phyloP scores from a whole-genome alignment of 2,329 filamentous ascomycete species.

The Ophiostoma perfectum region DNA sequence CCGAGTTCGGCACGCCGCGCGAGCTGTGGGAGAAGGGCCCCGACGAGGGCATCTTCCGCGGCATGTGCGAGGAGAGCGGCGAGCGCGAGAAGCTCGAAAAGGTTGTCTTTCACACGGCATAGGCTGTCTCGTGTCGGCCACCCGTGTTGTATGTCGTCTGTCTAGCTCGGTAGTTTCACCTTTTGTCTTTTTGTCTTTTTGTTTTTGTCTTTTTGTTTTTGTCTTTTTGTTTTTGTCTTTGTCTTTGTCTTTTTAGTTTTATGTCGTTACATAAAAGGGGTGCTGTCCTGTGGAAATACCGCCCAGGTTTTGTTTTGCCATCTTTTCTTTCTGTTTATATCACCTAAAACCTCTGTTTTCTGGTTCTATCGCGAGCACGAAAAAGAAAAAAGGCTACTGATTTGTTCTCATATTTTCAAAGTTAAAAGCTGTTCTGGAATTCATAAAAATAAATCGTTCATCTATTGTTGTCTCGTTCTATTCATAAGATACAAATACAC shows the following conservation, averaged over 20 bases:
- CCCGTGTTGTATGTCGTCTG: too few relatives aligned
- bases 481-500: not conserved
- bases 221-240: not conserved
- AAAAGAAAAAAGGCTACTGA: not conserved
- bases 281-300: not conserved
- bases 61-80: constrained; percentile 59
- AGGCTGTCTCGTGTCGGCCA: not conserved
- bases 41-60: constrained; percentile 50
- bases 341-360: not conserved
- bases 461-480: not conserved
- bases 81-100: constrained; percentile 50
- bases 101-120: constrained; percentile 38
- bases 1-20: constrained; percentile 61
- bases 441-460: not conserved
- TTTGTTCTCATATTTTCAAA: not conserved
- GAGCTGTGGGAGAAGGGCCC: constrained; percentile 53
- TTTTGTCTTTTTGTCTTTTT: not conserved
- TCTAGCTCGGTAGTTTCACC: not conserved
- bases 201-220: not conserved
- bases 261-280: not conserved
- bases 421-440: too few relatives aligned
- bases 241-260: not conserved
- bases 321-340: not conserved
- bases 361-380: not conserved
- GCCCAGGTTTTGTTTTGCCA: not conserved